Conservation (phyloP, 208 protist species). For the Leishmania tarentolae region DNA sequence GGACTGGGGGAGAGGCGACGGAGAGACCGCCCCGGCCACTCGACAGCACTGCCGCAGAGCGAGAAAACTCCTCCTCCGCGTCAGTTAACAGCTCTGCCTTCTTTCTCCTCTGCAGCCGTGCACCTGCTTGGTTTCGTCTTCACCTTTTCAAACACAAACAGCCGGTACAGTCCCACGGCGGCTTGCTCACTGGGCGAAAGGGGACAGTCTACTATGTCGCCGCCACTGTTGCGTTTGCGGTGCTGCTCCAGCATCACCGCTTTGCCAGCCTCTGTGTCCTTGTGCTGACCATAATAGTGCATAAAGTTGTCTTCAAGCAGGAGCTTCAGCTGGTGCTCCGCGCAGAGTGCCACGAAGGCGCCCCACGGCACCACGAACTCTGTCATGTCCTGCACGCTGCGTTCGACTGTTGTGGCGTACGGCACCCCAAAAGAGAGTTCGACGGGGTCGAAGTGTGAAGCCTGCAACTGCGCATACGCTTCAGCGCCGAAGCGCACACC, state of each 20-base stretch:
- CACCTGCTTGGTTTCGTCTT: not conserved
- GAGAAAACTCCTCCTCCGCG: not conserved
- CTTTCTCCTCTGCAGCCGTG: not conserved
- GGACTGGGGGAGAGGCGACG: not conserved
- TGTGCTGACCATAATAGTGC: constrained; percentile 45
- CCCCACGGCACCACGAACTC: constrained; percentile 83
- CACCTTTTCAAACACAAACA: constrained; percentile 69
- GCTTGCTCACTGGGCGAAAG: constrained; percentile 46
- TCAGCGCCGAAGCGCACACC: constrained; percentile 48
- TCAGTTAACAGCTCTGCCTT: not conserved
- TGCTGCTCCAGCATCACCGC: constrained; percentile 25
- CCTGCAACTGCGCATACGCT: constrained; percentile 19
- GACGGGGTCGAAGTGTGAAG: constrained; percentile 3
- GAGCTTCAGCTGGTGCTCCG: constrained; percentile 39
- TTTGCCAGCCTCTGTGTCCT: constrained; percentile 38
- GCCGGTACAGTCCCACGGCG: constrained; percentile 54
- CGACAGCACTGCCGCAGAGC: not conserved
- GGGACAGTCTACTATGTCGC: constrained; percentile 26
- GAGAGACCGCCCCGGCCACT: not conserved
- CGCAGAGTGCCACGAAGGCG: constrained; percentile 51
- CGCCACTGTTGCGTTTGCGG: constrained; percentile 27
- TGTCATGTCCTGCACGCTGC: constrained; percentile 57
- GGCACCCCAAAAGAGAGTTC: constrained; percentile 49
- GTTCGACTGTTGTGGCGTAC: constrained; percentile 69
- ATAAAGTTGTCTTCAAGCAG: constrained; percentile 48